These are phyloP conservation scores for Capsella bursapastoris DNA, from an alignment of 345 rosid genomes.

Conservation along the genomic window DNA sequence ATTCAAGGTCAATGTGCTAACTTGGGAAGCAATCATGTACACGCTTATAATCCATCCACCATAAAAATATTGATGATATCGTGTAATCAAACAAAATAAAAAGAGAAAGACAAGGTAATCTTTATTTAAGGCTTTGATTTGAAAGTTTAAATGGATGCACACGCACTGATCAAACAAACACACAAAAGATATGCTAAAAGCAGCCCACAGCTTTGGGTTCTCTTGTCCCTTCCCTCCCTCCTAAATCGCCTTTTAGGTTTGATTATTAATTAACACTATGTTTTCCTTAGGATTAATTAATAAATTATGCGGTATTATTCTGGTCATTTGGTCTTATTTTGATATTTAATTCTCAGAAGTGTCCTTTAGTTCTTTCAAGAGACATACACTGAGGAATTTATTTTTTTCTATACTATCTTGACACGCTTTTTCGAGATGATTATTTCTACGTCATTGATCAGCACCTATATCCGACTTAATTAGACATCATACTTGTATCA, in stretches of 20 bases:
- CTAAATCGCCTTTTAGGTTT: constrained; percentile 22
- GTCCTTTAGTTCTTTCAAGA: constrained; percentile 50
- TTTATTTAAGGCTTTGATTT: constrained; percentile 36
- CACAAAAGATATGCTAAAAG: constrained; percentile 30
- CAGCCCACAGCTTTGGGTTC: constrained; percentile 38
- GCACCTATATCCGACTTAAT: background rate
- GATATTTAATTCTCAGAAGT: constrained; percentile 31
- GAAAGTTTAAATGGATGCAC: constrained; percentile 37
- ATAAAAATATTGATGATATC: too few species aligned
- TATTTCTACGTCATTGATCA: background rate
- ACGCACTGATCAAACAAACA: constrained; percentile 41
- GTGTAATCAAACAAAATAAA: too few species aligned
- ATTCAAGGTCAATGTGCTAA: too few species aligned
- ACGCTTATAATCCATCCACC: background rate
- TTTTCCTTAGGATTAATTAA: background rate
- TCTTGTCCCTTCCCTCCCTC: constrained; percentile 35
- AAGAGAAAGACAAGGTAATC: constrained; percentile 18
- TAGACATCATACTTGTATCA: background rate
- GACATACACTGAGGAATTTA: constrained; percentile 42
- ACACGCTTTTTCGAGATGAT: background rate
- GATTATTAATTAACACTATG: constrained; percentile 19
- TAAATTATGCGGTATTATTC: constrained; percentile 10
- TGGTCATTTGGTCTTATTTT: constrained; percentile 16
- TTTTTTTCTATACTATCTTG: background rate
- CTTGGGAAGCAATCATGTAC: background rate